A percentile compares a stretch with the other conserved stretches of the same genome.
Conservation (phyloP, 2,329 filamentous ascomycete species). For the Cercospora beticola region DNA sequence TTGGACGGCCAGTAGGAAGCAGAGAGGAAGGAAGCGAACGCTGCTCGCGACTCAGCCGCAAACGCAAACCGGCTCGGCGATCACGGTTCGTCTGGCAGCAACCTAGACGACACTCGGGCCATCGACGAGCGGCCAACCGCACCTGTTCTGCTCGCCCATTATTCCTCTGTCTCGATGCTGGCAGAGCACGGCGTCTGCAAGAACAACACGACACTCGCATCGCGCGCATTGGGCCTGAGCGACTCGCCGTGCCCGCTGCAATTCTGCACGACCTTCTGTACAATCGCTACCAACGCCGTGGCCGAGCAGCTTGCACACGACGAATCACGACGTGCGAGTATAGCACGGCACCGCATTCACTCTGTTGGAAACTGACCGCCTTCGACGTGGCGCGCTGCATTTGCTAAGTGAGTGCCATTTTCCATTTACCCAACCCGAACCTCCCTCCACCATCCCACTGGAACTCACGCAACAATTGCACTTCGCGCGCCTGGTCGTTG, state of each 20-base stretch:
- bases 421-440: conserved; percentile 12
- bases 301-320: conserved; percentile 18
- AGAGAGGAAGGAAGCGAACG: not conserved
- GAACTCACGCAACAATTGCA: conserved; percentile 17
- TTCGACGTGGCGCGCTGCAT: conserved; percentile 10
- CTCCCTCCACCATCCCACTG: conserved; percentile 13
- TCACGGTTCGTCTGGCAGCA: conserved; percentile 2
- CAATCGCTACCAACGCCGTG: conserved; percentile 25
- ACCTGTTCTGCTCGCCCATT: not conserved
- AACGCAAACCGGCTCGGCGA: conserved; percentile 3
- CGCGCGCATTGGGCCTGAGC: not conserved
- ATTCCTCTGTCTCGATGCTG: not conserved
- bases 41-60: not conserved
- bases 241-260: not conserved
- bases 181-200: not conserved
- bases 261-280: not conserved
- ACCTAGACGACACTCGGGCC: conserved; percentile 1
- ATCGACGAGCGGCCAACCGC: not conserved
- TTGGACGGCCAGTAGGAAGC: not conserved
- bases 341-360: conserved; percentile 15
- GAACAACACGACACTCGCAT: conserved; percentile 2
- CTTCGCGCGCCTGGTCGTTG: conserved; percentile 20
- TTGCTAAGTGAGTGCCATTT: conserved; percentile 21
- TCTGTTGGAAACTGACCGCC: conserved; percentile 27
- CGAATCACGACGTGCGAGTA: conserved; percentile 22